Evolutionary conservation across 257 asterid species (phyloP).

Genomic region (Nicotiana sylvestris): DNA sequence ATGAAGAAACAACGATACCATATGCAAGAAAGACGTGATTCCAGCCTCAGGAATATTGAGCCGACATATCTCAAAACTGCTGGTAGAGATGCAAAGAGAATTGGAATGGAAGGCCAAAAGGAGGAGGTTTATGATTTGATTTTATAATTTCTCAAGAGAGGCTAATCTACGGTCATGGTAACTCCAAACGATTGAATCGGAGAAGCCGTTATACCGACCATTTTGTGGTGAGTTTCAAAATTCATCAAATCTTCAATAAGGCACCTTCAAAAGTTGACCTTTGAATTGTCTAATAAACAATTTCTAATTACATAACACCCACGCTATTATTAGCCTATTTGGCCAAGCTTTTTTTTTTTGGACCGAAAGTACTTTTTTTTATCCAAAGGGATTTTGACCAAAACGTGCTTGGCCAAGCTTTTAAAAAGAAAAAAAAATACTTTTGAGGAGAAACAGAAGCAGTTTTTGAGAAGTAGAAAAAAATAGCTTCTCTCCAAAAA

Average conservation of each 20-base stretch:
- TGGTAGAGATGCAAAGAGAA: background rate
- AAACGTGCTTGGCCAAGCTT: too few species aligned
- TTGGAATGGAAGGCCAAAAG: background rate
- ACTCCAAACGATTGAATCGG: background rate
- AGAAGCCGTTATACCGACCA: constrained; percentile 7
- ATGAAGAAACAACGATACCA: background rate
- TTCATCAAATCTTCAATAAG: background rate
- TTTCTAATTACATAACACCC: too few species aligned
- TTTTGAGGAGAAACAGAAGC: too few species aligned
- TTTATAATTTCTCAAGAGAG: background rate
- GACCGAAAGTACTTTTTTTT: too few species aligned
- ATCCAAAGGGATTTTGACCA: too few species aligned
- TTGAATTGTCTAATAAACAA: too few species aligned
- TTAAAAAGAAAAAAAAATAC: too few species aligned
- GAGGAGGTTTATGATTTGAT: background rate
- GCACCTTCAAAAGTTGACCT: too few species aligned
- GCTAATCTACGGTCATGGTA: background rate
- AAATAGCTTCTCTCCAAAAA: too few species aligned
- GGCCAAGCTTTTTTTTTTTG: too few species aligned
- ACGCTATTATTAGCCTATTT: too few species aligned
- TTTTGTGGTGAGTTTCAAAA: background rate
- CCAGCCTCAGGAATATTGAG: background rate
- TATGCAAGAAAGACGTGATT: background rate
- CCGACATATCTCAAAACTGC: constrained; percentile 2
- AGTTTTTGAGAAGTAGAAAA: too few species aligned